Base-by-base conservation (phyloP, 805 yeast genomes). In the Starmera quercuum region DNA sequence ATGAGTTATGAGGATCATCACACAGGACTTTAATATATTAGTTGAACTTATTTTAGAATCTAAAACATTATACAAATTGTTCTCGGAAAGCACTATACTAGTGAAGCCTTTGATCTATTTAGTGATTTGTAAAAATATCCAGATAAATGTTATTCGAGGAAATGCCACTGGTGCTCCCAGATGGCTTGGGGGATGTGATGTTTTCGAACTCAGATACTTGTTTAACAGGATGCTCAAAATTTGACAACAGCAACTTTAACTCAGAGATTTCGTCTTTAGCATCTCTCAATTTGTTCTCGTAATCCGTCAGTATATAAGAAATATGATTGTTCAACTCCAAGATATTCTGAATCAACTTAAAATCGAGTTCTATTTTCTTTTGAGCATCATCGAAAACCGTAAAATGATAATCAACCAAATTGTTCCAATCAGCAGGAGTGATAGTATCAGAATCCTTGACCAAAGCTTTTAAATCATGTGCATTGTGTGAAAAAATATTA, bases 321-420 rank as follows among this genome's bases (percentile, higher is more conserved):
- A 20, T 22, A 16, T 30, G 18, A 16, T 30, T 30, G n/a, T 33
- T 33, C 4, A 33, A 19, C 11, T 33, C 35, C 23, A 33, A 28
- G 8, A 33, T 18, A 22, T 33, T 33, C 9, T 27, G n/a, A 17
- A 33, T 29, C 17, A 33, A 22, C 14, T 28, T n/a, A 6, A 10
- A 7, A 23, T 33, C 35, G 4, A 27, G 13, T 15, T 29, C 8
- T 10, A 33, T 21, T 14, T 19, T 33, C 6, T 22, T 14, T 8
- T 21, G 21, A 3, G 20, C 26, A 11, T 33, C 19, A 11, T 22
- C 15, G 7, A 8, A 17, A 6, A 33, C 10, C 8, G 12, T 28
- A 9, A 24, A 13, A 16, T 33, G 35, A 18, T 33, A 18, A 16
- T 33, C 29, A 28, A 33, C 24, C 4, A 33, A 24, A 7, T 18